Percentiles rank a stretch among this genome's conserved stretches.
Conservation (phyloP, 75 land plant genomes). For the Adiantum capillusveneris region DNA sequence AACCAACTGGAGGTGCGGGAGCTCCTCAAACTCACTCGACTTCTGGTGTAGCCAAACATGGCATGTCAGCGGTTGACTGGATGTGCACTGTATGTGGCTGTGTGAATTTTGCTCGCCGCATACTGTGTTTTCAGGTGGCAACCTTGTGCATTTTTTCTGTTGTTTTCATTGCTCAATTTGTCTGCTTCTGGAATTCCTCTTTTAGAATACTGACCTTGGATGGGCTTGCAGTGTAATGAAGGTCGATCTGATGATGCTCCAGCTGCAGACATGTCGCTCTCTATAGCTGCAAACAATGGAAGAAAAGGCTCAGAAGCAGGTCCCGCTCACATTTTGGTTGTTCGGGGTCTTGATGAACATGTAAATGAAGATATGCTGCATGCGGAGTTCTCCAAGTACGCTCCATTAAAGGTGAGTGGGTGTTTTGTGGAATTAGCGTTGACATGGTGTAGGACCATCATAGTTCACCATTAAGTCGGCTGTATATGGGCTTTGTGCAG, state of each 20-base stretch:
- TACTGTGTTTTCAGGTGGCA: slow-evolving; percentile 90
- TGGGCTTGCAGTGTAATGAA: slow-evolving; percentile 74
- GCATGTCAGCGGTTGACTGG: slow-evolving; percentile 58
- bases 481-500: slow-evolving; percentile 25
- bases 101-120: slow-evolving; percentile 92
- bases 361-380: slow-evolving; percentile 97
- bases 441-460: no score
- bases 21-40: slow-evolving; percentile 21
- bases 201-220: neutral
- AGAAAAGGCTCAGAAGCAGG: slow-evolving; percentile 74
- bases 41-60: slow-evolving; percentile 1
- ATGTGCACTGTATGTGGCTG: slow-evolving; percentile 97
- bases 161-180: neutral
- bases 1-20: slow-evolving; percentile 83
- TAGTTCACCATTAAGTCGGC: no score
- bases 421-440: slow-evolving; percentile 1
- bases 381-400: slow-evolving; percentile 95
- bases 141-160: neutral
- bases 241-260: slow-evolving; percentile 84
- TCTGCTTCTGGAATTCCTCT: neutral
- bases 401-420: slow-evolving; percentile 77
- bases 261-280: slow-evolving; percentile 62
- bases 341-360: slow-evolving; percentile 95
- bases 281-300: slow-evolving; percentile 39
- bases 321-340: slow-evolving; percentile 90